These are phyloP conservation scores for Sanguinoderma infundibulare DNA, from an alignment of 1,284 basidiomycete genomes.

Conservation along the genomic window DNA sequence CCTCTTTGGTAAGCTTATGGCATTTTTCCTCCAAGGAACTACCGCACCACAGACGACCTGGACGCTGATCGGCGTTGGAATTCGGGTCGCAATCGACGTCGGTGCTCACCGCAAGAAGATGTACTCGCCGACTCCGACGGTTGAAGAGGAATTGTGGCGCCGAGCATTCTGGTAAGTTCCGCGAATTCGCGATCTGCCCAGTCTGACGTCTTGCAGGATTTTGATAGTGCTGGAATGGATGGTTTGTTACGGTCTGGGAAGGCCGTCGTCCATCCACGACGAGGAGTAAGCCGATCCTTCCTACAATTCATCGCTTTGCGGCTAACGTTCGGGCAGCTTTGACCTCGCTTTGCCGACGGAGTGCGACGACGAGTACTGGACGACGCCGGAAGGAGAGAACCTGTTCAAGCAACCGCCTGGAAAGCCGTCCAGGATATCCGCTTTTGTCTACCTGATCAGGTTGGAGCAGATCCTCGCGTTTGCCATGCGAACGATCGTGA, in stretches of 20 bases:
- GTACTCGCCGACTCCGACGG: constrained; percentile 30
- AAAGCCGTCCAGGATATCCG: constrained; percentile 54
- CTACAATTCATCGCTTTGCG: neutral
- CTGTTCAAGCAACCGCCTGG: constrained; percentile 56
- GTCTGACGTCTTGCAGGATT: constrained; percentile 44
- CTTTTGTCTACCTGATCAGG: constrained; percentile 61
- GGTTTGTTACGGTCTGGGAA: constrained; percentile 73
- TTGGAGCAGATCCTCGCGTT: constrained; percentile 67
- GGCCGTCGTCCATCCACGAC: constrained; percentile 84
- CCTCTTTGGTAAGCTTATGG: constrained; percentile 31
- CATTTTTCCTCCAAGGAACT: constrained; percentile 45
- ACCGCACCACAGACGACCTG: constrained; percentile 54
- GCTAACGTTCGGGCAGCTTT: constrained; percentile 43
- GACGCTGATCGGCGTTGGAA: constrained; percentile 52
- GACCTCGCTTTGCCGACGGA: constrained; percentile 71
- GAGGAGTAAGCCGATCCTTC: constrained; percentile 64
- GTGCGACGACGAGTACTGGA: constrained; percentile 79
- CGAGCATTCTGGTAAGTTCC: constrained; percentile 74
- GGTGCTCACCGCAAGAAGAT: constrained; percentile 45
- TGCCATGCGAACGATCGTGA: constrained; percentile 63
- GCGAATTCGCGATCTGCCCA: neutral
- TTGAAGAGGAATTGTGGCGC: constrained; percentile 59
- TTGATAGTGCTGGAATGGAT: constrained; percentile 64
- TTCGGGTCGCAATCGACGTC: constrained; percentile 51
- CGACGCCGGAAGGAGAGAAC: constrained; percentile 42